Conservation (phyloP, 2,329 filamentous ascomycete genomes). For the Knoxdaviesia proteae region DNA sequence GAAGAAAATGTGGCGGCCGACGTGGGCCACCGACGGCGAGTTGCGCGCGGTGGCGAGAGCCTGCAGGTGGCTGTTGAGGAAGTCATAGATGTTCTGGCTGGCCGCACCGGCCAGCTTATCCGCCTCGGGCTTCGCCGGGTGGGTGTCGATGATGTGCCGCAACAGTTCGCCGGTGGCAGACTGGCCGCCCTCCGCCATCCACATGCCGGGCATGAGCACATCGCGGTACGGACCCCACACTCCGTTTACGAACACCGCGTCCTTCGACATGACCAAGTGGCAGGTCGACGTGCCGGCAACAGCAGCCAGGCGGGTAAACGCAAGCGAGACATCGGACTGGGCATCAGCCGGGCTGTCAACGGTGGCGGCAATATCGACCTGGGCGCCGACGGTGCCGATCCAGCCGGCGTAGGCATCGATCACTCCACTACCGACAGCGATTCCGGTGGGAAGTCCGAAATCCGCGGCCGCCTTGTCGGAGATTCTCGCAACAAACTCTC, state of each 20-base stretch:
- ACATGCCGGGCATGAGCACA: slow-evolving; percentile 75
- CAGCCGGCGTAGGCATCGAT: slow-evolving; percentile 97
- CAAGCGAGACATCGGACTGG: slow-evolving; percentile 52
- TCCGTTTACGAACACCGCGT: slow-evolving; percentile 82
- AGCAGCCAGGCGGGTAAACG: slow-evolving; percentile 78
- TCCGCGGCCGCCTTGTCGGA: slow-evolving; percentile 67
- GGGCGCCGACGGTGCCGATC: slow-evolving; percentile 97
- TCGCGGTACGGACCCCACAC: slow-evolving; percentile 97
- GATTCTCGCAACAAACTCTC: slow-evolving; percentile 70
- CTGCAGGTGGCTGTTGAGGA: slow-evolving; percentile 70
- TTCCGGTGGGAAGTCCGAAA: slow-evolving; percentile 66
- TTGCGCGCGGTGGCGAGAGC: slow-evolving; percentile 47
- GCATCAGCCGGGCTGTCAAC: slow-evolving; percentile 8
- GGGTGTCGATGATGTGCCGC: slow-evolving; percentile 85
- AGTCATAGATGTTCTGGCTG: slow-evolving; percentile 84
- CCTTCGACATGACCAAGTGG: slow-evolving; percentile 84
- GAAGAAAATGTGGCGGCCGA: slow-evolving; percentile 92
- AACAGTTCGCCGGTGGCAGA: slow-evolving; percentile 89
- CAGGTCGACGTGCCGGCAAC: slow-evolving; percentile 96
- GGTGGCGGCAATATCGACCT: slow-evolving; percentile 46
- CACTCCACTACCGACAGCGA: slow-evolving; percentile 85
- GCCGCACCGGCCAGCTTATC: slow-evolving; percentile 59
- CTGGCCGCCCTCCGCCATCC: slow-evolving; percentile 95
- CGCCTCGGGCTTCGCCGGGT: slow-evolving; percentile 72
- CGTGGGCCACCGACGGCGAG: slow-evolving; percentile 62